Evolutionary conservation across 2,329 filamentous ascomycete species (phyloP), one percentile per base, ranked within the genome.

Genomic region (Drechslera avenae): DNA sequence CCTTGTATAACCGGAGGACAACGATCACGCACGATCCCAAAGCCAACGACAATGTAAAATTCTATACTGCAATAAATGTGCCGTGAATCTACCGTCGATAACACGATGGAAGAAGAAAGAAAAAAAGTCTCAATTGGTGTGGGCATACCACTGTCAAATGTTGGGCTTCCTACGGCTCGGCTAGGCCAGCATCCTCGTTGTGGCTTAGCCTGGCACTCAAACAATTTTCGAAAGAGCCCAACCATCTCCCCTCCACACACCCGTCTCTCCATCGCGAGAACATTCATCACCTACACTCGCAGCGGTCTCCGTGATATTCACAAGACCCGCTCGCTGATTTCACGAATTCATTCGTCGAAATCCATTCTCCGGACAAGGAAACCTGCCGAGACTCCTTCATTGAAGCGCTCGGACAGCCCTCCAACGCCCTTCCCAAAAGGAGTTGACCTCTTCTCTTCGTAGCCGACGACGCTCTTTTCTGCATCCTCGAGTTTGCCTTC

Each of bases 321-420:
- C 62, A 55, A 50, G 66, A 69, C 69, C 60, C 71, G 68, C 70
- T 68, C 40, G 68, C 66, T 43, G 60, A 69, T 69, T 73, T 74
- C 72, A 68, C 67, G 71, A 66, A 62, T 57, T 47, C 56, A 67
- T 49, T 52, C 69, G 68, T 72, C 62, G 72, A 73, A 72, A 71
- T 72, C 61, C 46, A 43, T 55, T 47, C 21, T 34, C 50, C 45
- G 50, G 45, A 49, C 45, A 37, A 52, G 60, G 59, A 65, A 63
- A 60, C 68, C 64, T 66, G 63, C 63, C 63, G 50, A 62, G 59
- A 63, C 63, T 55, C 52, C 52, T 43, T 46, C 56, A 58, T 64
- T 71, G 68, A 66, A 65, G 64, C 63, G 60, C 63, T 64, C 64
- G 55, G 65, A 66, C 67, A 69, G 68, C 67, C 67, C 67, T 62